These are phyloP conservation scores for Fusarium caatingaense DNA, from an alignment of 2,329 filamentous ascomycete genomes.

Conservation along the genomic window DNA sequence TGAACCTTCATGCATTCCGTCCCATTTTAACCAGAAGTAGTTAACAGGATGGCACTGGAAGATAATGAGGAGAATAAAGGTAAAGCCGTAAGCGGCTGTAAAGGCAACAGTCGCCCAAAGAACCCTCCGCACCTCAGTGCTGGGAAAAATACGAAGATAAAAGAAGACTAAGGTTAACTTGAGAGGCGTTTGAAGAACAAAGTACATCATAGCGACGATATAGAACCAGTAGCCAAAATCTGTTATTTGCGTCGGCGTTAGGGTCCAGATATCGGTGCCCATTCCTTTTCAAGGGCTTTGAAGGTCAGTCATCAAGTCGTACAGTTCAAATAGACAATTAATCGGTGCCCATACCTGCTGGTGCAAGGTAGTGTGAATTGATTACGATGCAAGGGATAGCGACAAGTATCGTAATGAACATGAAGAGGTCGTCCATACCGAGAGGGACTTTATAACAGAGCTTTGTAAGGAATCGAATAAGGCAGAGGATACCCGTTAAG, in stretches of 20 bases:
- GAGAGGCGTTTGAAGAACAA: constrained; percentile 59
- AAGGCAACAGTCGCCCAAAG: constrained; percentile 57
- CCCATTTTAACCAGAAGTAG: constrained; percentile 66
- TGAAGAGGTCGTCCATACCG: constrained; percentile 55
- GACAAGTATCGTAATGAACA: constrained; percentile 45
- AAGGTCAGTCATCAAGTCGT: no score
- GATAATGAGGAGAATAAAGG: constrained; percentile 57
- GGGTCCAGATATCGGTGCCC: constrained; percentile 58
- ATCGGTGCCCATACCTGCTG: constrained; percentile 59
- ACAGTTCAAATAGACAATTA: no score
- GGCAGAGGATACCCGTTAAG: constrained; percentile 53
- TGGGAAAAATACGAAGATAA: constrained; percentile 65
- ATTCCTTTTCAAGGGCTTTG: no score
- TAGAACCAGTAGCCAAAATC: constrained; percentile 58
- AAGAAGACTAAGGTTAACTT: constrained; percentile 66
- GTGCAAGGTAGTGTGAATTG: constrained; percentile 45
- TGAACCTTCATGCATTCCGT: constrained; percentile 56
- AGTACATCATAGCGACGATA: constrained; percentile 58
- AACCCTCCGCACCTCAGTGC: constrained; percentile 50
- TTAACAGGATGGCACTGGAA: constrained; percentile 64
- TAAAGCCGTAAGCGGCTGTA: constrained; percentile 53
- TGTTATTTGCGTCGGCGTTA: constrained; percentile 56
- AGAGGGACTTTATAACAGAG: constrained; percentile 50
- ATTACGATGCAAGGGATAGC: constrained; percentile 49
- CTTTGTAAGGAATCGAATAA: constrained; percentile 55